Base-by-base conservation (phyloP, 305 asterid species). In the Plantago coronopus region DNA sequence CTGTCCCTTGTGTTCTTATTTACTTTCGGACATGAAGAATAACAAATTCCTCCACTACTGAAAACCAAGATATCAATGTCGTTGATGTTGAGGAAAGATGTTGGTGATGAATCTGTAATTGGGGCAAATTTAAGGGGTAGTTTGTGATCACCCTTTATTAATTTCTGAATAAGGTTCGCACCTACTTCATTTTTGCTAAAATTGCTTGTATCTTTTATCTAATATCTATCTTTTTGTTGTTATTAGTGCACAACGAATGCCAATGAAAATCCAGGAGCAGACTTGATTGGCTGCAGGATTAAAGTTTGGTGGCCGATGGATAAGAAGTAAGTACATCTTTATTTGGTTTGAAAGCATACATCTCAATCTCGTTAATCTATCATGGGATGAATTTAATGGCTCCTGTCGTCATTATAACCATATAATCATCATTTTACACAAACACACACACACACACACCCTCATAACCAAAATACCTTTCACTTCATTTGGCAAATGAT, bases 231-330 rank as follows among this genome's bases (percentile, higher is more conserved):
- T 50, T 74, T 61, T 38, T 57, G 64, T 20, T n/a, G 13, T 62
- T 58, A 46, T 72, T 60, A 89, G 99, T 84, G 95, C 81, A 71
- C 93, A 64, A 76, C 81, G 59, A 86, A 79, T 86, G 91, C 77
- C 70, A 68, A 61, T 18, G 79, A 66, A 75, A 66, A 69, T 75
- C 73, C 82, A 34, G 69, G 72, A 13, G 71, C 57, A 16, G 99
- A 88, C 72, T 82, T 90, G 79, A 75, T 90, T 79, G 95, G 86
- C 51, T 79, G 88, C 76, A 83, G 85, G 76, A 83, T 94, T 75
- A 84, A 86, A 81, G 85, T 94, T 69, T 94, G 99, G 99, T 94
- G 99, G 99, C 99, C 99, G 18, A 80, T 90, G 85, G 99, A 94
- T 80, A 90, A 90, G 87, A 3, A 57, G 99, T 94, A 74, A 80